These are phyloP conservation scores for Lophium mytilinum DNA, from an alignment of 495 filamentous ascomycete species.

Conservation along the genomic window DNA sequence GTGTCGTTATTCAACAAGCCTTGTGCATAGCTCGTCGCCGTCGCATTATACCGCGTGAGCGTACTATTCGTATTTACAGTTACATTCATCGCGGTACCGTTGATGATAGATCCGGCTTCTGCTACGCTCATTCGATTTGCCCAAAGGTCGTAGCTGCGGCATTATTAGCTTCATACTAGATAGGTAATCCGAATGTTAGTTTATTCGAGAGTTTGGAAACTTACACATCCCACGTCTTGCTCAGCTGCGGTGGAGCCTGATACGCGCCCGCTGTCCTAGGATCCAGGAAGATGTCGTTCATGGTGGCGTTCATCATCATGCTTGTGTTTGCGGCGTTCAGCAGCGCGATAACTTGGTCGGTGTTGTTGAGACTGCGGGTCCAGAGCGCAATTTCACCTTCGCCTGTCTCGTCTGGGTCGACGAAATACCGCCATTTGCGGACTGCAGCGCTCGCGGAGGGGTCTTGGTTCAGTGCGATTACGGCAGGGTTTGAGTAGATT, in stretches of 20 bases:
- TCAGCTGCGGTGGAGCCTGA: constrained; percentile 32
- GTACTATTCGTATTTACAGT: constrained; percentile 14
- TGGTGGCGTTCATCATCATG: constrained; percentile 42
- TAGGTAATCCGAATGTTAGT: too few relatives aligned
- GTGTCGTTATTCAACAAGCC: constrained; percentile 33
- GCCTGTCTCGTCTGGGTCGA: constrained; percentile 27
- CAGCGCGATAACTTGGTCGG: constrained; percentile 42
- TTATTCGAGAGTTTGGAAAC: too few relatives aligned
- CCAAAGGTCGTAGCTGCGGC: constrained; percentile 43
- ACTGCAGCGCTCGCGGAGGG: constrained; percentile 6
- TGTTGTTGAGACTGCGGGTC: constrained; percentile 38
- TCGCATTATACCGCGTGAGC: constrained; percentile 38
- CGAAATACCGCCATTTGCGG: constrained; percentile 19
- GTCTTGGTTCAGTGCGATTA: constrained; percentile 25
- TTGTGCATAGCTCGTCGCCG: constrained; percentile 36
- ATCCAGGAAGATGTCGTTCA: constrained; percentile 48
- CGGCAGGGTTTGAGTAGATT: constrained; percentile 26
- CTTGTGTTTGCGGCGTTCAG: constrained; percentile 40
- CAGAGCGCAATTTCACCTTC: constrained; percentile 44
- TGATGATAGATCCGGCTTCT: constrained; percentile 39
- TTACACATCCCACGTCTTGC: constrained; percentile 42
- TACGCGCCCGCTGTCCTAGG: constrained; percentile 34
- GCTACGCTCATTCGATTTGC: constrained; percentile 43
- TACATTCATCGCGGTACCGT: constrained; percentile 9
- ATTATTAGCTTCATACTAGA: too few relatives aligned